phyloP scores from a whole-genome alignment of 805 yeast genomes.

The Lachancea nothofagi region DNA sequence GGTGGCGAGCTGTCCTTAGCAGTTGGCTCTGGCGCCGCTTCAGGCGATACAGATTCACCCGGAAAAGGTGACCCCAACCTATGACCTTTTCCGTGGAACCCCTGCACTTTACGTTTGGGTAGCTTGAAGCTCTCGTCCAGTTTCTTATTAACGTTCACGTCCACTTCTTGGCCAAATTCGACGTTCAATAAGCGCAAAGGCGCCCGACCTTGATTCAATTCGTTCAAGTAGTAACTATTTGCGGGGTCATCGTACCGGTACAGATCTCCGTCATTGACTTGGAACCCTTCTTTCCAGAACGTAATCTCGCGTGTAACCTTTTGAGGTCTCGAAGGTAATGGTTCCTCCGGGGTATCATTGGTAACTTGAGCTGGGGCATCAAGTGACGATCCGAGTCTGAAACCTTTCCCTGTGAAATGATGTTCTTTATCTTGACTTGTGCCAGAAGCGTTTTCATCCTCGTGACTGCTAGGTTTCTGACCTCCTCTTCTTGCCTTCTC shows the following conservation, averaged over 20 bases:
- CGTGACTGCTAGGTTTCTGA: constrained; percentile 36
- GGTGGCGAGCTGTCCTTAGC: constrained; percentile 9
- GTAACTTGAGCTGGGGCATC: constrained; percentile 32
- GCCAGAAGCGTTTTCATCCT: constrained; percentile 18
- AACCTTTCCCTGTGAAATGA: constrained; percentile 38
- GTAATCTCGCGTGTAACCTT: constrained; percentile 77
- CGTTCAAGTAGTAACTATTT: constrained; percentile 71
- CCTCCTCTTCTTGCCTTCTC: constrained; percentile 67
- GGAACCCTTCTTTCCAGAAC: constrained; percentile 95
- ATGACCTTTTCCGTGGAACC: constrained; percentile 74
- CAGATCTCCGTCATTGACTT: constrained; percentile 85
- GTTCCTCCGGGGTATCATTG: constrained; percentile 34
- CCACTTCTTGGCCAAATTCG: constrained; percentile 86
- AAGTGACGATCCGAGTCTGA: constrained; percentile 36
- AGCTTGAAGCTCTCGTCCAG: constrained; percentile 74
- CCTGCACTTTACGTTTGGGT: constrained; percentile 58
- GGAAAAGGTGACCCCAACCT: constrained; percentile 89
- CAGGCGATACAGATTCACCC: constrained; percentile 43
- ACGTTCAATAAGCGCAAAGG: constrained; percentile 81
- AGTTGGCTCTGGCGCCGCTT: constrained; percentile 6
- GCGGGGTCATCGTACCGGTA: constrained; percentile 87
- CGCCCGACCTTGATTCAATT: constrained; percentile 84
- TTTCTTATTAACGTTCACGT: constrained; percentile 76
- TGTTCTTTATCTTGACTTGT: constrained; percentile 37
- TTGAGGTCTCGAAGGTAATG: constrained; percentile 28